A percentile compares a stretch with the other conserved stretches of the same genome.
phyloP scores from a whole-genome alignment of 164 flowering plant species.

The Nymphaea colorata region DNA sequence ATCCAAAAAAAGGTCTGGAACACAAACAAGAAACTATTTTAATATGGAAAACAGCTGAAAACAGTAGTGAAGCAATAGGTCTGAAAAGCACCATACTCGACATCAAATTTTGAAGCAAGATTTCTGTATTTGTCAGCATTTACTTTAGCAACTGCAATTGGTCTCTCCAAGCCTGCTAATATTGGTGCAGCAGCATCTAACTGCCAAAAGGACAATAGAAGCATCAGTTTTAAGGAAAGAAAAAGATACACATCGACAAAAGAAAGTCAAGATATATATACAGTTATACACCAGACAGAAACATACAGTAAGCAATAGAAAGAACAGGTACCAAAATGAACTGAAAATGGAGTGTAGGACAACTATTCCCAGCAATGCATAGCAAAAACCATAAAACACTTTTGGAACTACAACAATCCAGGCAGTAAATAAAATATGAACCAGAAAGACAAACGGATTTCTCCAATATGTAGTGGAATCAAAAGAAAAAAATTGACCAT shows the following conservation, averaged over 20 bases:
- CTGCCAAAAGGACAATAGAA: slow-evolving; percentile 25
- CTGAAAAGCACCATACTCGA: slow-evolving; percentile 50
- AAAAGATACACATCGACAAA: no score
- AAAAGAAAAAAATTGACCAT: no score
- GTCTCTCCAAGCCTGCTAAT: slow-evolving; percentile 57
- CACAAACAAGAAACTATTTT: neutral
- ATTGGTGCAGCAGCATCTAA: slow-evolving; percentile 85
- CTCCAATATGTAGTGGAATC: no score
- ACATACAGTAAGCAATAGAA: neutral
- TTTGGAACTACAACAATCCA: no score
- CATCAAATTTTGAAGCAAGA: slow-evolving; percentile 52
- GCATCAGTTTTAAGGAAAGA: neutral
- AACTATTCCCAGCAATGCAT: no score
- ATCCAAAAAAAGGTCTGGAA: neutral
- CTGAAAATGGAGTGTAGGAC: no score
- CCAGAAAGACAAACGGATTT: no score
- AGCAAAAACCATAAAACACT: no score
- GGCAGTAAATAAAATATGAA: no score
- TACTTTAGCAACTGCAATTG: slow-evolving; percentile 77
- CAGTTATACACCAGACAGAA: no score
- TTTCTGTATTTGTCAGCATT: slow-evolving; percentile 77
- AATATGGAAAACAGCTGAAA: neutral
- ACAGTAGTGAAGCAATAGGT: neutral
- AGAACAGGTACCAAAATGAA: neutral
- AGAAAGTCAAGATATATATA: neutral